Evolutionary conservation across 2,329 filamentous ascomycete genomes (phyloP).

Genomic region (Calonectria henricotiae): DNA sequence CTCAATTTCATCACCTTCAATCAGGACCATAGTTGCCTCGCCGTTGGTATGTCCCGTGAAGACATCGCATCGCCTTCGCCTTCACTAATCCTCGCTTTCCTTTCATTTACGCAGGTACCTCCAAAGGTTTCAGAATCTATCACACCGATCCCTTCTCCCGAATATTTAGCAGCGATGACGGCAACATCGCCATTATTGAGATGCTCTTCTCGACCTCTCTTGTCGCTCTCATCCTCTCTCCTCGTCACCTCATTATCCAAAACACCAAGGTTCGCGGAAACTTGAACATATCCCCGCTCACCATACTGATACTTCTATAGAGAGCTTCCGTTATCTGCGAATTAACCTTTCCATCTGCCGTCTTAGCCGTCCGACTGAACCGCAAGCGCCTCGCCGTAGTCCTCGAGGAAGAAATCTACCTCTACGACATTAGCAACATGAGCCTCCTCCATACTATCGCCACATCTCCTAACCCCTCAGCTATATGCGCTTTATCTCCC

Average conservation of each 20-base stretch:
- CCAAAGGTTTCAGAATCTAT: constrained; percentile 95
- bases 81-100: constrained; percentile 34
- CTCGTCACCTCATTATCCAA: constrained; percentile 92
- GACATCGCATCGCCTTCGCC: constrained; percentile 28
- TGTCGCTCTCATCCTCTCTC: constrained; percentile 93
- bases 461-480: constrained; percentile 92
- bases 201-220: constrained; percentile 99
- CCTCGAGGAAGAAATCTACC: constrained; percentile 95
- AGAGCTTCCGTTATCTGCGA: constrained; percentile 92
- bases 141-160: constrained; percentile 97
- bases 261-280: constrained; percentile 85
- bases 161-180: constrained; percentile 94
- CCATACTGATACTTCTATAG: constrained; percentile 57
- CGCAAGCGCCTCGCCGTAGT: constrained; percentile 94
- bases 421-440: constrained; percentile 99
- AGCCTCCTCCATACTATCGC: constrained; percentile 92
- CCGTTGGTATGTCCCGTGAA: constrained; percentile 80
- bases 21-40: constrained; percentile 97
- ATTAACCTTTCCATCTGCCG: constrained; percentile 97
- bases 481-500: constrained; percentile 92
- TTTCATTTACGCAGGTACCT: constrained; percentile 76
- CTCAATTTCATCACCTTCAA: constrained; percentile 99
- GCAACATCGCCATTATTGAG: constrained; percentile 95
- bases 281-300: constrained; percentile 12
- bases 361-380: constrained; percentile 94